Evolutionary conservation across 2,329 filamentous ascomycete species (phyloP), one percentile per base, ranked within the genome.

Genomic region (Stagonosporopsis tanaceti): DNA sequence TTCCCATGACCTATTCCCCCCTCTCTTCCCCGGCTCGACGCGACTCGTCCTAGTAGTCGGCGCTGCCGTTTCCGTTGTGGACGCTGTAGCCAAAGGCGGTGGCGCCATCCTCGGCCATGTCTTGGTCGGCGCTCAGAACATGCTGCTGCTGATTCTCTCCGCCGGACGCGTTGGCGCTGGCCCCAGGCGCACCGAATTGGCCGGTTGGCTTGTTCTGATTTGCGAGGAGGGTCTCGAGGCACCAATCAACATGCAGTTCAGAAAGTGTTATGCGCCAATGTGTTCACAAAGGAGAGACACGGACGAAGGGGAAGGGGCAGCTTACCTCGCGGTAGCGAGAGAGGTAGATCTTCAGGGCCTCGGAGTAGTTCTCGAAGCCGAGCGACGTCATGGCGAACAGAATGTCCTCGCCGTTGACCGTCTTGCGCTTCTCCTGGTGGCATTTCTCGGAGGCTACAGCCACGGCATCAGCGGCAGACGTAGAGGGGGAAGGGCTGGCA

Each of bases 371-470:
- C 79, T 99, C 95, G 77, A 99, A 99, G 1, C 95, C 95, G 34
- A 99, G 85, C 25, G 95, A 99, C 7, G 94, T 98, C 95, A 99
- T 99, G 60, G 95, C 95, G 75, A 98, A 99, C 42, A 99, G 82
- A 59, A 99, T 99, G 72, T 99, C 95, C 79, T 99, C 95, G 68
- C 95, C 95, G 73, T 99, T 99, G 66, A 99, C 95, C 0, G 95
- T 99, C 83, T 99, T 99, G 71, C 95, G 88, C 84, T 99, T 99
- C 79, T 99, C 95, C 78, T 98, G 95, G 77, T 99, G 95, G 75
- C 95, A 99, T 79, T 99, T 99, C 79, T 99, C 95, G 62, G 95
- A 98, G 27, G 95, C 95, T 98, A 75, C 9, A 27, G 37, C 11
- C 8, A 20, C 17, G 35, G 52, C 35, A 53, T 73, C 46, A 72